A percentile compares a stretch with the other conserved stretches of the same genome.
Conservation (phyloP, 352 stramenopile genomes). For the Phytophthora tubulina region DNA sequence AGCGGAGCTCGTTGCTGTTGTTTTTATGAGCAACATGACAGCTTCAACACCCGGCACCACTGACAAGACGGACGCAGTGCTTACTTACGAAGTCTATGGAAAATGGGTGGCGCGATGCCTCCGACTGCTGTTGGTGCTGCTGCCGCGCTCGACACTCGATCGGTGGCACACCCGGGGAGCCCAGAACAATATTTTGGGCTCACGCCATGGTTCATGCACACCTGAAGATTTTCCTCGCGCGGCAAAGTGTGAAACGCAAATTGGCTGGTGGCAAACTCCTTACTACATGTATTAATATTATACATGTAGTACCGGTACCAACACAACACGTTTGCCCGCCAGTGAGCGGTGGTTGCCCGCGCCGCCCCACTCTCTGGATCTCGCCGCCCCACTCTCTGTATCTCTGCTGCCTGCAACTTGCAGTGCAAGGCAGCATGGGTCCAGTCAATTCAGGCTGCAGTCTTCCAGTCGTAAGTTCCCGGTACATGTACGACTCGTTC, state of each 20-base stretch:
- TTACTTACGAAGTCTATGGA: no score
- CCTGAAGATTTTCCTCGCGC: constrained; percentile 21
- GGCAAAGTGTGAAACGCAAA: constrained; percentile 27
- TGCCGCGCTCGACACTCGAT: neutral
- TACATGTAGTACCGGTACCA: no score
- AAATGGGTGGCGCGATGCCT: no score
- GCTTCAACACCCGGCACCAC: constrained; percentile 23
- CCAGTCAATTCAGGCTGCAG: no score
- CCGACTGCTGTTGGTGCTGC: no score
- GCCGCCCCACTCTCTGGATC: neutral
- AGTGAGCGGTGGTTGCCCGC: neutral
- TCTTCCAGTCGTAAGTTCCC: neutral
- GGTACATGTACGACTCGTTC: no score
- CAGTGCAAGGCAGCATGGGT: no score
- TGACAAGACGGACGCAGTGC: neutral
- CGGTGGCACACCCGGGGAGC: neutral
- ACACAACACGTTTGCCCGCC: neutral
- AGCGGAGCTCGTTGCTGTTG: constrained; percentile 1
- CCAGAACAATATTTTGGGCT: constrained; percentile 39
- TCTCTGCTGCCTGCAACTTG: neutral
- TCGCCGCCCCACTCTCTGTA: no score
- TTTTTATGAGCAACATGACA: constrained; percentile 31
- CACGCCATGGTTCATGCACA: constrained; percentile 20
- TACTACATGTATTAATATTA: no score
- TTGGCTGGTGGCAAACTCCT: constrained; percentile 1